phyloP scores from a whole-genome alignment of 73 alveolate genomes.

The Paramecium tetraurelia region DNA sequence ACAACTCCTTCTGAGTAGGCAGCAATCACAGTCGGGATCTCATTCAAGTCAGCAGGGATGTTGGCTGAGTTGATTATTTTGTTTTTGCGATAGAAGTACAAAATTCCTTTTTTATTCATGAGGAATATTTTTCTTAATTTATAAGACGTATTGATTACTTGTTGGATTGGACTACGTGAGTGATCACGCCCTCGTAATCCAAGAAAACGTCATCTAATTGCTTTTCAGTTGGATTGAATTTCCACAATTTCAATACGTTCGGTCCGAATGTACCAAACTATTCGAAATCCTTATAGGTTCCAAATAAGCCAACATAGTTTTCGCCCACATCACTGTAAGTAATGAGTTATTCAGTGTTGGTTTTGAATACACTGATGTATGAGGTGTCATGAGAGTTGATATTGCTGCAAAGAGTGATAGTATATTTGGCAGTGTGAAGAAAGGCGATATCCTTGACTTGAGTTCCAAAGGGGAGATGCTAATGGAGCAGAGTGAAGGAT shows the following conservation, averaged over 20 bases:
- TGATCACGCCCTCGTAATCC: not conserved
- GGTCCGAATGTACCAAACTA: not conserved
- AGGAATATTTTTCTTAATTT: not conserved
- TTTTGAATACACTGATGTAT: not conserved
- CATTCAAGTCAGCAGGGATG: not conserved
- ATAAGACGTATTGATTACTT: not conserved
- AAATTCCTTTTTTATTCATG: not conserved
- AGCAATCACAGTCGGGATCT: not conserved
- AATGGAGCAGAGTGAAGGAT: slow-evolving; percentile 4
- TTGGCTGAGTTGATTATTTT: not conserved
- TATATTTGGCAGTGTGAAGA: slow-evolving; percentile 15
- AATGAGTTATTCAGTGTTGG: not conserved
- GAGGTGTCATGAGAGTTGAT: not conserved
- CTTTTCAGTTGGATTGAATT: not conserved
- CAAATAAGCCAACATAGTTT: not conserved
- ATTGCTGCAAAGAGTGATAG: not conserved
- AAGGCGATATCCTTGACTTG: not conserved
- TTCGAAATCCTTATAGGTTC: not conserved
- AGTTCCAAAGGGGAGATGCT: slow-evolving; percentile 23
- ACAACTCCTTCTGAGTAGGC: slow-evolving; percentile 19
- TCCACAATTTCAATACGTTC: not conserved
- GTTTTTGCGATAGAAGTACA: slow-evolving; percentile 10
- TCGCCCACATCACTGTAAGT: slow-evolving; percentile 6
- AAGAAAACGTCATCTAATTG: not conserved
- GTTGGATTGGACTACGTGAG: not conserved